These are phyloP conservation scores for Saxophila tyrrhenica DNA, from an alignment of 495 filamentous ascomycete genomes.

Conservation along the genomic window DNA sequence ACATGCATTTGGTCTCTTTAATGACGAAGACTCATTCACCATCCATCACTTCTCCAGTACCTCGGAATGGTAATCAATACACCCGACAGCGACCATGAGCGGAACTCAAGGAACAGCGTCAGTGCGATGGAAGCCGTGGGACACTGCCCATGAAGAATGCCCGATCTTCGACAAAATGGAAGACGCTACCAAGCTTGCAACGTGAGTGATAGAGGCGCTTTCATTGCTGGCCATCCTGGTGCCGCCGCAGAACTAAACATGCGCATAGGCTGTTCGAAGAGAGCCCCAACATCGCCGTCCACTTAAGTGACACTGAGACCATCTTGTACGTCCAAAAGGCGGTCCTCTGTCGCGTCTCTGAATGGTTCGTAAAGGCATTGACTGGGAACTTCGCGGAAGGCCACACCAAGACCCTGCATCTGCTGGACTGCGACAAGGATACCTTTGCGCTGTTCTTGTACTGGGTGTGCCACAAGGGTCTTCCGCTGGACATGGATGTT, in stretches of 20 bases:
- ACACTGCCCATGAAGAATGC: background rate
- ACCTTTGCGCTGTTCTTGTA: background rate
- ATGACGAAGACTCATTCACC: too few species aligned
- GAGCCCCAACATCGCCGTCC: background rate
- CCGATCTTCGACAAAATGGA: background rate
- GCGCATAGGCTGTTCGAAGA: background rate
- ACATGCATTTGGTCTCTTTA: too few species aligned
- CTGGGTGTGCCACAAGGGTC: background rate
- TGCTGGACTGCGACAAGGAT: background rate
- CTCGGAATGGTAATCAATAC: too few species aligned
- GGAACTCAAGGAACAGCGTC: too few species aligned
- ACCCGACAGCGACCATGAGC: too few species aligned
- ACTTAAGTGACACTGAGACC: background rate
- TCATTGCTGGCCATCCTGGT: too few species aligned
- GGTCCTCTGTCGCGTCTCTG: background rate
- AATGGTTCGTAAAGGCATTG: background rate
- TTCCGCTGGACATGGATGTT: background rate
- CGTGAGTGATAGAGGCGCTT: too few species aligned
- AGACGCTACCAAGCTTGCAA: background rate
- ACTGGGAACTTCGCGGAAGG: background rate
- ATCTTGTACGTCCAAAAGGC: background rate
- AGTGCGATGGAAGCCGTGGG: too few species aligned
- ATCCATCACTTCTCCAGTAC: too few species aligned
- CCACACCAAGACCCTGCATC: background rate
- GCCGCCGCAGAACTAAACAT: too few species aligned